Evolutionary conservation across 106 monocot genomes (phyloP), one percentile per base, ranked within the genome.

Genomic region (Apostasia shenzhenica): DNA sequence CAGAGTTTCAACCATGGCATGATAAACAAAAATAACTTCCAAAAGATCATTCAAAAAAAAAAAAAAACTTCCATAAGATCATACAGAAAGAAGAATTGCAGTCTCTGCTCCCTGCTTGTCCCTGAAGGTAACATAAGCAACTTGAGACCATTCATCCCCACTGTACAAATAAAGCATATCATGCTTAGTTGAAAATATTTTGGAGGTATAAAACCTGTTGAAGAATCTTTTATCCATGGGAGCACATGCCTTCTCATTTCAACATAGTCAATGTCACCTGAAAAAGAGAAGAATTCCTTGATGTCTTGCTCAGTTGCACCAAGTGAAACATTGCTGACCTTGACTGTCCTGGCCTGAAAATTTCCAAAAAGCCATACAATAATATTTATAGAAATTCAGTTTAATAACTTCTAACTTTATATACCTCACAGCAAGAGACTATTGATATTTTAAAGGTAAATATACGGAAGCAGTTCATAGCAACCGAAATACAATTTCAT

Each of bases 71-170:
- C 26, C 26, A 26, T 26, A 4, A 43, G 12, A 41, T 69, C 52
- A 49, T 48, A 81, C 81, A 47, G 81, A 81, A 49, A 81, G 72
- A 61, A 81, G 81, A 39, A 76, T 14, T 49, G 81, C 76, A 63
- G 81, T 81, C 43, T 81, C 81, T 48, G 81, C 81, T 76, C 81
- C 81, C 55, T 81, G 81, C 57, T 76, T 72, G 61, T 81, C 81
- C 57, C 76, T 81, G 44, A 81, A 81, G 6, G 72, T 72, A 5
- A 81, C 81, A 81, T 71, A 72, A 43, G 81, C 81, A 62, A 72
- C 63, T 63, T 81, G 81, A 57, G 81, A 81, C 81, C 66, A 76
- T 62, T 81, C 76, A 64, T 76, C 76, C 46, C 66, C 81, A 68
- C 81, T 81, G 76, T 63, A 7, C 54, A 75, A 67, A 38, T 11